Evolutionary conservation across 192 early-diverging fungal species (phyloP).

Genomic region (Coemansia interrupta): DNA sequence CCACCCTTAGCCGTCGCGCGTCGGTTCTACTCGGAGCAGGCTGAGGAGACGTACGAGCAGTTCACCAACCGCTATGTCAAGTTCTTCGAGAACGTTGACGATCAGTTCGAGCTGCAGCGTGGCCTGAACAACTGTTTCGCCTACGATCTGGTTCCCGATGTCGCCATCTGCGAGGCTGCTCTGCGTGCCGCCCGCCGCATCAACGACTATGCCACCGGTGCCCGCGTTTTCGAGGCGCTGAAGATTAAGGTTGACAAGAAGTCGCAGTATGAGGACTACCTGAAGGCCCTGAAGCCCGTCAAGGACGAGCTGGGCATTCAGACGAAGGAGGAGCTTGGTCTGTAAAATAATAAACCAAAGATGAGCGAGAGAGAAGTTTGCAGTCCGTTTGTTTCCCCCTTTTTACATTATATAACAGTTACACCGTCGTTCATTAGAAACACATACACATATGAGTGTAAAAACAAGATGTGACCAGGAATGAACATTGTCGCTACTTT

Average conservation of each 20-base stretch:
- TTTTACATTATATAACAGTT: constrained; percentile 1
- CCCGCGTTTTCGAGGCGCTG: constrained; percentile 91
- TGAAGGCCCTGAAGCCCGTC: constrained; percentile 81
- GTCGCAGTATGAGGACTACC: constrained; percentile 84
- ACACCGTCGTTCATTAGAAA: background rate
- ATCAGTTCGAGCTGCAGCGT: constrained; percentile 96
- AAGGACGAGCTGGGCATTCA: constrained; percentile 83
- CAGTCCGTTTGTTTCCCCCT: background rate
- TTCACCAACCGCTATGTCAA: constrained; percentile 75
- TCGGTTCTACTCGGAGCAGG: constrained; percentile 68
- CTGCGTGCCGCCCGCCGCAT: constrained; percentile 87
- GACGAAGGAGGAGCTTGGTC: constrained; percentile 86
- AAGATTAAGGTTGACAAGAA: constrained; percentile 85
- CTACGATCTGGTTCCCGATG: constrained; percentile 90
- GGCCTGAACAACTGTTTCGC: constrained; percentile 97
- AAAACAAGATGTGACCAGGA: no score
- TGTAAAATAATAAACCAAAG: constrained; percentile 35
- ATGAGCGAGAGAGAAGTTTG: background rate
- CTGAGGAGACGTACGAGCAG: constrained; percentile 73
- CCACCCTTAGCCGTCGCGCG: constrained; percentile 43
- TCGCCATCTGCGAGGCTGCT: constrained; percentile 83
- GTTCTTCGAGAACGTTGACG: constrained; percentile 82
- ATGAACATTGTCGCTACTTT: constrained; percentile 5
- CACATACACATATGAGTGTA: no score
- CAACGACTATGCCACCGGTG: constrained; percentile 90